Conservation (phyloP, 805 yeast species). For the Candida tibetensis region DNA sequence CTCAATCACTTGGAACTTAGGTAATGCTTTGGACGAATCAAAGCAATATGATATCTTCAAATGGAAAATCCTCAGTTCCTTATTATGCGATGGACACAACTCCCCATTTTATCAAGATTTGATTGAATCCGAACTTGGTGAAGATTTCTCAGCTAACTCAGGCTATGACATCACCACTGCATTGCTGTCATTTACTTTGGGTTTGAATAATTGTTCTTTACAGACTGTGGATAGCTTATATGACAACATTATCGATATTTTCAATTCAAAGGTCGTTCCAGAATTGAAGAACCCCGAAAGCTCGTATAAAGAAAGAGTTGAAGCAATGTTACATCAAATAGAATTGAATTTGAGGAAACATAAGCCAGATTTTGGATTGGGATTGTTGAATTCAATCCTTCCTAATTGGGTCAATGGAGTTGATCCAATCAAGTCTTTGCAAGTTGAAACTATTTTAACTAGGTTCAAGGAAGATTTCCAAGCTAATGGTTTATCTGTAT, state of each 20-base stretch:
- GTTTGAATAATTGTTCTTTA: slow-evolving; percentile 69
- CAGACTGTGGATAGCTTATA: slow-evolving; percentile 49
- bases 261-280: slow-evolving; percentile 40
- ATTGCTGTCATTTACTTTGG: slow-evolving; percentile 74
- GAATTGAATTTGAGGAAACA: slow-evolving; percentile 84
- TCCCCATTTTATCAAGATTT: slow-evolving; percentile 85
- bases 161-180: slow-evolving; percentile 85
- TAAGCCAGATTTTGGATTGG: slow-evolving; percentile 86
- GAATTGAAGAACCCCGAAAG: slow-evolving; percentile 24
- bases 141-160: slow-evolving; percentile 82
- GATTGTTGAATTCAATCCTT: slow-evolving; percentile 65
- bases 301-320: slow-evolving; percentile 47
- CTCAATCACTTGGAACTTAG: slow-evolving; percentile 87
- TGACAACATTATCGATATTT: slow-evolving; percentile 42
- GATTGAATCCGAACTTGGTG: slow-evolving; percentile 80
- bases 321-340: slow-evolving; percentile 83
- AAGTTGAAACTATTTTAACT: slow-evolving; percentile 58
- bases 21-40: slow-evolving; percentile 56
- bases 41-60: slow-evolving; percentile 64
- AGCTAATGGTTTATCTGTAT: slow-evolving; percentile 47
- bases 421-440: slow-evolving; percentile 70
- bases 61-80: slow-evolving; percentile 63
- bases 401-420: slow-evolving; percentile 82
- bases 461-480: slow-evolving; percentile 62
- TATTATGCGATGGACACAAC: slow-evolving; percentile 87